Conservation (phyloP, 306 rosid species). For the Erythrophleum fordii region DNA sequence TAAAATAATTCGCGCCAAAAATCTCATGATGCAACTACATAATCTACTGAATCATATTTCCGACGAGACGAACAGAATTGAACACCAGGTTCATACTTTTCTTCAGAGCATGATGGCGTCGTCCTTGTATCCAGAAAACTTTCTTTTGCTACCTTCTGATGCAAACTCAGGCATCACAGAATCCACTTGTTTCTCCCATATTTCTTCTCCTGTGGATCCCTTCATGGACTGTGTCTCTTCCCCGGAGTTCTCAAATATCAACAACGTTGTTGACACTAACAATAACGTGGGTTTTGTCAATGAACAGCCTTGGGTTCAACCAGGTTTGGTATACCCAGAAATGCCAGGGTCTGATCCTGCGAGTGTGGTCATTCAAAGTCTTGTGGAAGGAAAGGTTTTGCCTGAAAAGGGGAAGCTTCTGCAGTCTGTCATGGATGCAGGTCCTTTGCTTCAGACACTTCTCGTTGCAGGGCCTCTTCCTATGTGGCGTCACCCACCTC, state of each 20-base stretch:
- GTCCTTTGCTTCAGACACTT: slow-evolving; percentile 71
- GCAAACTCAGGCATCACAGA: neutral
- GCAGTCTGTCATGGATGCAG: slow-evolving; percentile 66
- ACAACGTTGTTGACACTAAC: neutral
- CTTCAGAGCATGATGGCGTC: neutral
- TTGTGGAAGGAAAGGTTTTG: slow-evolving; percentile 49
- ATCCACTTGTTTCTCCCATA: neutral
- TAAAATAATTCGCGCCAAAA: slow-evolving; percentile 51
- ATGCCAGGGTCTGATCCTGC: neutral
- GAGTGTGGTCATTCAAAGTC: slow-evolving; percentile 40
- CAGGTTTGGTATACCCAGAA: neutral
- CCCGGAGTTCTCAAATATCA: slow-evolving; percentile 60
- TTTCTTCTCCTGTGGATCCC: neutral
- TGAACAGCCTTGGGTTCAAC: neutral
- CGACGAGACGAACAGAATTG: slow-evolving; percentile 72
- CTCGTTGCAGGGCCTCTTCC: slow-evolving; percentile 75
- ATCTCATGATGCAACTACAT: slow-evolving; percentile 32
- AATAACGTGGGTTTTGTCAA: neutral
- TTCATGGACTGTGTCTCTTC: slow-evolving; percentile 40
- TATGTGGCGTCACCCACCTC: slow-evolving; percentile 73
- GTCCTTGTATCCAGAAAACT: slow-evolving; percentile 28
- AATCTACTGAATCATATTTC: slow-evolving; percentile 47
- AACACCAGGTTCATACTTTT: slow-evolving; percentile 44
- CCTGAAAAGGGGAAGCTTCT: slow-evolving; percentile 74
- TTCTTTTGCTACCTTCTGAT: neutral